These are phyloP conservation scores for Fusarium decemcellulare DNA, from an alignment of 2,329 filamentous ascomycete species.

Conservation along the genomic window DNA sequence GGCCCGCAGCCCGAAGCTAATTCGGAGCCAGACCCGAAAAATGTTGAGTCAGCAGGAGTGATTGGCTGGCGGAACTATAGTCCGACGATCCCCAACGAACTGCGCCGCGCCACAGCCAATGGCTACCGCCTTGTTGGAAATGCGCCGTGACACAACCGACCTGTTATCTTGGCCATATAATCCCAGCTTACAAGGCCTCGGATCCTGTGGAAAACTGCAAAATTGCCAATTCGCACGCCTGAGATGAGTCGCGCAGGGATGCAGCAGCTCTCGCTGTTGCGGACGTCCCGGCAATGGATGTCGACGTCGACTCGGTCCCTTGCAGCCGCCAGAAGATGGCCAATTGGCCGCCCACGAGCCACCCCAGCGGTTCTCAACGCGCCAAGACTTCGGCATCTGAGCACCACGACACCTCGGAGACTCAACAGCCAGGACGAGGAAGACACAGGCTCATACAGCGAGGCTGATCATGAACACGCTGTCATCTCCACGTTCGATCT, in stretches of 20 bases:
- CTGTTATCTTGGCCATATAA: constrained; percentile 23
- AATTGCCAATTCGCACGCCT: not conserved
- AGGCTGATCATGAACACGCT: constrained; percentile 65
- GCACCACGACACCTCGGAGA: constrained; percentile 21
- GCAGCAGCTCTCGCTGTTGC: constrained; percentile 38
- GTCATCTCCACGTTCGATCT: constrained; percentile 67
- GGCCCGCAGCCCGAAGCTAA: constrained; percentile 28
- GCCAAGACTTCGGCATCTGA: constrained; percentile 17
- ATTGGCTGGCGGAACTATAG: constrained; percentile 30
- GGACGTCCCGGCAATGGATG: constrained; percentile 29
- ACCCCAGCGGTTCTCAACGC: constrained; percentile 7
- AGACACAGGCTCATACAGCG: constrained; percentile 57
- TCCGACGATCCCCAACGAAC: constrained; percentile 28
- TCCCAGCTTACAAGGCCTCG: constrained; percentile 9
- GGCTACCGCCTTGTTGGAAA: constrained; percentile 21
- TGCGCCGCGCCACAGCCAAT: constrained; percentile 21
- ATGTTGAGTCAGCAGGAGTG: accelerated
- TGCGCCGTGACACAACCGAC: constrained; percentile 14
- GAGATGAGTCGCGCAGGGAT: constrained; percentile 36
- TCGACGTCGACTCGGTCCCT: constrained; percentile 29
- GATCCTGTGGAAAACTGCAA: not conserved
- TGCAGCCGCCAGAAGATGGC: constrained; percentile 19
- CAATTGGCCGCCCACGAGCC: constrained; percentile 21
- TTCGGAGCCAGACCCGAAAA: constrained; percentile 24
- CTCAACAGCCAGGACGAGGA: constrained; percentile 46